Conservation (phyloP, 2,329 filamentous ascomycete species). For the Alternaria arbusti region DNA sequence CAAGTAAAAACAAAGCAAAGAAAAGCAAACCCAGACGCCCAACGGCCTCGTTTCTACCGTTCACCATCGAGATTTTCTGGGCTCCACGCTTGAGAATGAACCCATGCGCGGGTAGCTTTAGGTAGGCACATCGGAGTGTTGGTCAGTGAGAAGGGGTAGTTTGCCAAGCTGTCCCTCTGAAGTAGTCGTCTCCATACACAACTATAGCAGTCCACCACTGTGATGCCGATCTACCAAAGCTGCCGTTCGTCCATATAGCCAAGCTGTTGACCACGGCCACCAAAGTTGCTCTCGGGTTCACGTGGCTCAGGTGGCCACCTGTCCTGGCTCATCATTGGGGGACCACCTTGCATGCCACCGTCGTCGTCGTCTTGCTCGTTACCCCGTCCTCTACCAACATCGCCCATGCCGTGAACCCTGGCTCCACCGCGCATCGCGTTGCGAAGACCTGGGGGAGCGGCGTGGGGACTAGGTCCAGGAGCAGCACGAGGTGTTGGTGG, state of each 20-base stretch:
- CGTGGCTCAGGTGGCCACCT: neutral
- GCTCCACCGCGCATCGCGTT: neutral
- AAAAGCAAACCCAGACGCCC: neutral
- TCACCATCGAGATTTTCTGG: neutral
- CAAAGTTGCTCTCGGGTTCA: neutral
- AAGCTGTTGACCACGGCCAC: neutral
- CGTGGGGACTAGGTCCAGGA: neutral
- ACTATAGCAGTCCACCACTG: neutral
- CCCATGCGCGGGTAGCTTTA: neutral
- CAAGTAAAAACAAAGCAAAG: neutral
- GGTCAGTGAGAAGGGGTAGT: neutral
- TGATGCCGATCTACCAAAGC: neutral
- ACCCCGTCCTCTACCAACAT: neutral
- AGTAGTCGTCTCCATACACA: neutral
- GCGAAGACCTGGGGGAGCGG: neutral
- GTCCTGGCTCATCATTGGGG: neutral
- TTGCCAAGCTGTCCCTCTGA: neutral
- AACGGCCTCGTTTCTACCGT: neutral
- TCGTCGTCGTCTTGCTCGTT: neutral
- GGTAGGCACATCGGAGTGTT: no score
- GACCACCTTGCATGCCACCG: neutral
- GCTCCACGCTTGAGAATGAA: neutral
- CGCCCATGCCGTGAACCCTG: neutral
- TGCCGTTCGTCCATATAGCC: neutral
- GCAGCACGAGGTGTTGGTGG: neutral